Evolutionary conservation across 345 rosid species (phyloP).

Genomic region (Gossypioides kirkii): DNA sequence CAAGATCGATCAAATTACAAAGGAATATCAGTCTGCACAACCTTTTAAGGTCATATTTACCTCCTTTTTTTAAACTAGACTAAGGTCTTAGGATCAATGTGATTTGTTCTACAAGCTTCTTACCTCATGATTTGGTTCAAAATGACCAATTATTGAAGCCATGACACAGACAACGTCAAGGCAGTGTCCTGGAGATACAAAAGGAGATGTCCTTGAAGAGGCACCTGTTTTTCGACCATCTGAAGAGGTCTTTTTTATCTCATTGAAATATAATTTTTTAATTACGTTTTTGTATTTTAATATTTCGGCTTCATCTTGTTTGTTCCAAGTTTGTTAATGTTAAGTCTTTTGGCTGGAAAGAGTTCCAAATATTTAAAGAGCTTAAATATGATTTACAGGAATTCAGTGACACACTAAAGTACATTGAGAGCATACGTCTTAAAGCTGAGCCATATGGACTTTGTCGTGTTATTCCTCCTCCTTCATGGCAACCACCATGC

Average conservation of each 20-base stretch:
- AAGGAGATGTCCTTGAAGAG: constrained; percentile 38
- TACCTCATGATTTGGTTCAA: constrained; percentile 11
- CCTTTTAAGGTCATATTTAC: constrained; percentile 21
- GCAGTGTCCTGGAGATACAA: constrained; percentile 32
- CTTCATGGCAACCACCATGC: constrained; percentile 68
- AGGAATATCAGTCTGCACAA: constrained; percentile 16
- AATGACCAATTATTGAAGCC: constrained; percentile 18
- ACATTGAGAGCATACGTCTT: constrained; percentile 49
- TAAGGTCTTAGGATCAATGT: background rate
- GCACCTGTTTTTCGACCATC: constrained; percentile 62
- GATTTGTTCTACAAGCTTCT: constrained; percentile 1
- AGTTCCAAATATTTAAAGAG: constrained; percentile 18
- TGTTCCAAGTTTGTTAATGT: constrained; percentile 17
- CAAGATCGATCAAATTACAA: constrained; percentile 15
- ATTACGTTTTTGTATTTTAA: constrained; percentile 10
- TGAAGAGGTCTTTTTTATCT: constrained; percentile 45
- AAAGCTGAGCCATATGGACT: constrained; percentile 58
- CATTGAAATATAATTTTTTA: background rate
- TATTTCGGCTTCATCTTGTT: constrained; percentile 15
- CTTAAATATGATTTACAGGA: constrained; percentile 46
- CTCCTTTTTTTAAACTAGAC: background rate
- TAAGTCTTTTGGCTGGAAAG: constrained; percentile 8
- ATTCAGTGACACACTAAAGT: constrained; percentile 51
- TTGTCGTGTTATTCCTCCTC: constrained; percentile 72
- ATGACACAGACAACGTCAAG: constrained; percentile 34